phyloP scores from a whole-genome alignment of 1,139 yeast species.

The Pichia sp. region DNA sequence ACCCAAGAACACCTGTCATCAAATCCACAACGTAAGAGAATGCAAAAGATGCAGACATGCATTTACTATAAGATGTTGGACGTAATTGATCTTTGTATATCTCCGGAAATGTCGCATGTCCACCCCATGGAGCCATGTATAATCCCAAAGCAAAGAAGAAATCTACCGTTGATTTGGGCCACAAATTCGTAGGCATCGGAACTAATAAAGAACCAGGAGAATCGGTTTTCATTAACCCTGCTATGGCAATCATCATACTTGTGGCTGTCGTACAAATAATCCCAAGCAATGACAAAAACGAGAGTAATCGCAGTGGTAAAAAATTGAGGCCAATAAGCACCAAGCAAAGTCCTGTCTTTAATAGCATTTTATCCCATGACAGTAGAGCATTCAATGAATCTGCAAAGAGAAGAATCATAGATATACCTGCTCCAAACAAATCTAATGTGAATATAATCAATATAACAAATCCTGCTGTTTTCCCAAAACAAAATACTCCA shows the following conservation, averaged over 20 bases:
- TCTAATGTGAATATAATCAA: conserved; percentile 38
- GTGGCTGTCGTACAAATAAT: conserved; percentile 65
- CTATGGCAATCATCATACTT: conserved; percentile 48
- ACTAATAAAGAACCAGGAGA: conserved; percentile 44
- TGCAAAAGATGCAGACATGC: conserved; percentile 50
- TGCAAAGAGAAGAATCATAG: conserved; percentile 73
- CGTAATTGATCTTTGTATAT: conserved; percentile 51
- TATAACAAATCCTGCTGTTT: conserved; percentile 32
- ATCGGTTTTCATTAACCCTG: conserved; percentile 46
- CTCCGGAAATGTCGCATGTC: conserved; percentile 59
- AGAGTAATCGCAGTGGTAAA: conserved; percentile 65
- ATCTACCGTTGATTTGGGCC: conserved; percentile 40
- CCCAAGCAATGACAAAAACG: conserved; percentile 69
- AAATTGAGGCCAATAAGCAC: conserved; percentile 57
- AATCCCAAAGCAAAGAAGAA: conserved; percentile 48
- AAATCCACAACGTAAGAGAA: conserved; percentile 69
- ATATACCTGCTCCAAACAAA: conserved; percentile 69
- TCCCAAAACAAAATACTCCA: conserved; percentile 42
- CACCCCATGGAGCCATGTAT: conserved; percentile 58
- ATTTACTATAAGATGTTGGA: conserved; percentile 43
- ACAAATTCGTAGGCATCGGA: conserved; percentile 39
- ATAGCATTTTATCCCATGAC: conserved; percentile 39
- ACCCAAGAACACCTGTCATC: conserved; percentile 74
- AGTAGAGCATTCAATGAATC: conserved; percentile 64
- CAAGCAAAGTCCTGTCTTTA: conserved; percentile 47